Evolutionary conservation across 331 rosid genomes (phyloP), one percentile per base, ranked within the genome.

Genomic region (Cucumis variabilis): DNA sequence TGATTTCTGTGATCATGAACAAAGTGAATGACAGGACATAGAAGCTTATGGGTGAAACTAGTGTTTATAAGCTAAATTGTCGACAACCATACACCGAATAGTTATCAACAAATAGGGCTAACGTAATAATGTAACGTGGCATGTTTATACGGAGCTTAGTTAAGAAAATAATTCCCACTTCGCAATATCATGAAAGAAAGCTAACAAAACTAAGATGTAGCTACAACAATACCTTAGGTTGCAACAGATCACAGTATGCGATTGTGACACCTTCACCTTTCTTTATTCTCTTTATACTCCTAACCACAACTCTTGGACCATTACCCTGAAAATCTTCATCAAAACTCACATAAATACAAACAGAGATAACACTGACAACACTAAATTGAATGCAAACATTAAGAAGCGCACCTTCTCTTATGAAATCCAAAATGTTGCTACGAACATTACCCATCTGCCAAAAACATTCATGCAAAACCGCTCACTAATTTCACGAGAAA

Each of bases 281-380:
- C 87, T 41, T 90, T 20, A 96, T 96, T 87, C 90, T 93, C 92
- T 92, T 96, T 88, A 94, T 93, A 90, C 98, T 96, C 90, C 98
- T 93, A 58, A 94, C 91, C 13, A 88, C 68, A 85, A 96, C 82
- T 88, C 92, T 93, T 8, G 98, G 99, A 62, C 96, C 98, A 92
- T 71, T 89, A 28, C 86, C 75, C 70, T 30, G 30, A 63, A 82
- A 23, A 50, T 62, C 87, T 87, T 71, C 91, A 88, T 88, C 84
- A 73, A 9, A 48, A 23, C 67, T 86, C 65, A 60, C 24, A 33
- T 58, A 44, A 70, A 27, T 3, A 17, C 27, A 85, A 85, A n/a
- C 50, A 50, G 75, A 17, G 51, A 10, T 13, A 30, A 25, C 12
- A 16, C n/a, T 23, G 9, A 77, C 28, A 33, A 41, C 53, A 24